Conservation (phyloP, 1,284 basidiomycete species). For the Moesziomyces sp. region DNA sequence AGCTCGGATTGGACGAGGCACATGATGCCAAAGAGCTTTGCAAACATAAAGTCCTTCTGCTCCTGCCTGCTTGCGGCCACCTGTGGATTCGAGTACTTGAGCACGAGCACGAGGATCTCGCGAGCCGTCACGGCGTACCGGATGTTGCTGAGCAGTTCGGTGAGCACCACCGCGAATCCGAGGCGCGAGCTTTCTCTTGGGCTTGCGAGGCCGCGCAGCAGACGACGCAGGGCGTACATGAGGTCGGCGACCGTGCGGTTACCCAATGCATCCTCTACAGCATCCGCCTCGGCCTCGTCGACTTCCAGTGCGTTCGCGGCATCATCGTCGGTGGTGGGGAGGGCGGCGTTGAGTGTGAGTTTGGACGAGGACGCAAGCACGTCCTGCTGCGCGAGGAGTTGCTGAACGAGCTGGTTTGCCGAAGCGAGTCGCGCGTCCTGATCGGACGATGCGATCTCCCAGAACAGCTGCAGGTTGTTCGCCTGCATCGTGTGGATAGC, state of each 20-base stretch:
- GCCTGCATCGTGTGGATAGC: constrained; percentile 74
- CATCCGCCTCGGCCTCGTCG: constrained; percentile 36
- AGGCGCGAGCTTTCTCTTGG: constrained; percentile 90
- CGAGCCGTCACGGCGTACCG: constrained; percentile 77
- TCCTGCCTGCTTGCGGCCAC: constrained; percentile 81
- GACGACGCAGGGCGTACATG: constrained; percentile 68
- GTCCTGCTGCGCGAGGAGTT: constrained; percentile 70
- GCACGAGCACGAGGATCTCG: constrained; percentile 57
- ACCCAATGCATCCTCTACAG: constrained; percentile 71
- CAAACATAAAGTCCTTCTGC: constrained; percentile 90
- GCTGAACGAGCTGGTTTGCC: constrained; percentile 82
- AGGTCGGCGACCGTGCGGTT: constrained; percentile 73
- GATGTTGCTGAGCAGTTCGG: constrained; percentile 87
- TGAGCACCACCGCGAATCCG: constrained; percentile 93
- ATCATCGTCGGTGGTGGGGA: constrained; percentile 53
- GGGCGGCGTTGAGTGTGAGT: constrained; percentile 33
- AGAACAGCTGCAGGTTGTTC: constrained; percentile 85
- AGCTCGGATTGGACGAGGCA: constrained; percentile 68
- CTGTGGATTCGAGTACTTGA: constrained; percentile 54
- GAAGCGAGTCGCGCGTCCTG: constrained; percentile 84
- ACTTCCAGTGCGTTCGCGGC: constrained; percentile 57
- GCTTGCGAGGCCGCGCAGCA: constrained; percentile 79
- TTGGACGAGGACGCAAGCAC: constrained; percentile 44
- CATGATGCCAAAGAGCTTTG: constrained; percentile 88
- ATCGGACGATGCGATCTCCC: constrained; percentile 86